phyloP scores from a whole-genome alignment of 768 basidiomycete species.

The Podaxis pistillaris region DNA sequence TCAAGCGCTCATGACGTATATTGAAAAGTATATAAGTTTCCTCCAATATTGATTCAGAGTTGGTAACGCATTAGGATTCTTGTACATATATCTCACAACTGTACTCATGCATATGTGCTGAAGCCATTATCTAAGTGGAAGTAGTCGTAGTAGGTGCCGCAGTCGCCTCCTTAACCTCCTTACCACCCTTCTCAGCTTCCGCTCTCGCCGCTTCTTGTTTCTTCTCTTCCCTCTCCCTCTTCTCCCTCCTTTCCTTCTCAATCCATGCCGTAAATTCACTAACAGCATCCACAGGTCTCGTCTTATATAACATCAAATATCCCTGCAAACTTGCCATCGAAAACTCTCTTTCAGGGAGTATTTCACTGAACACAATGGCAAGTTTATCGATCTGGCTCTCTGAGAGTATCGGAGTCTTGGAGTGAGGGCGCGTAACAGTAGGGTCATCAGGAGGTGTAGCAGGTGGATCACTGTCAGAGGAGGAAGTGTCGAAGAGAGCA shows the following conservation, averaged over 20 bases:
- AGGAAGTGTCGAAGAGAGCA: not conserved
- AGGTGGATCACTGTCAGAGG: not conserved
- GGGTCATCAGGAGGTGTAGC: conserved; percentile 4
- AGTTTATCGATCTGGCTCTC: conserved; percentile 39
- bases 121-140: not conserved
- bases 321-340: conserved; percentile 54
- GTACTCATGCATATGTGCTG: not conserved
- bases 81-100: too few species aligned
- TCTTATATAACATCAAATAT: conserved; percentile 71
- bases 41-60: too few species aligned
- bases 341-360: conserved; percentile 46
- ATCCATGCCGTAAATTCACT: conserved; percentile 46
- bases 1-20: too few species aligned
- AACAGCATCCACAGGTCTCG: conserved; percentile 54
- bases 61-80: too few species aligned
- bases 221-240: conserved; percentile 7
- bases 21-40: too few species aligned
- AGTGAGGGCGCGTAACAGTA: conserved; percentile 30
- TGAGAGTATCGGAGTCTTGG: conserved; percentile 37
- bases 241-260: conserved; percentile 35
- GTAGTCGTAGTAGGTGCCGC: not conserved
- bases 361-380: conserved; percentile 53
- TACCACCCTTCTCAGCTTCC: not conserved
- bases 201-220: not conserved
- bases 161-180: not conserved